Conservation (phyloP, 192 early-diverging fungal genomes). For the Coemansia sp. region DNA sequence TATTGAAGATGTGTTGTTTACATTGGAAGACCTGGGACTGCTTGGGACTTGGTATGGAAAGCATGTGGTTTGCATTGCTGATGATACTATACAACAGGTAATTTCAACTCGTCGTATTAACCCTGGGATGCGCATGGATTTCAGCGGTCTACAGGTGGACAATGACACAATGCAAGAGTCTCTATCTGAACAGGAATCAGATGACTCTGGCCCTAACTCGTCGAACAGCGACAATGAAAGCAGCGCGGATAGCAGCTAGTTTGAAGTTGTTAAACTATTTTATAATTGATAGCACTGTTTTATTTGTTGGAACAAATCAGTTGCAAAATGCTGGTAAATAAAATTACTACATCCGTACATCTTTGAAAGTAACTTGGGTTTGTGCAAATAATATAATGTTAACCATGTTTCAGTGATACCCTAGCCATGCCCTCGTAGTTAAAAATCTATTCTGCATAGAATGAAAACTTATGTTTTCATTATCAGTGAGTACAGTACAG, state of each 20-base stretch:
- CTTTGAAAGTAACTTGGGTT: too few relatives aligned
- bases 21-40: conserved; percentile 62
- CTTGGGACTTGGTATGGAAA: conserved; percentile 60
- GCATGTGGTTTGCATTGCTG: conserved; percentile 44
- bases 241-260: background rate
- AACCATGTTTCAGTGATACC: too few relatives aligned
- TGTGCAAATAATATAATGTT: too few relatives aligned
- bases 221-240: background rate
- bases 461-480: too few relatives aligned
- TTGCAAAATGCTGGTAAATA: background rate
- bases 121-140: conserved; percentile 37
- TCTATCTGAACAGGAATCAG: background rate
- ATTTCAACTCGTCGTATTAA: conserved; percentile 36
- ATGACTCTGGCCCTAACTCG: background rate
- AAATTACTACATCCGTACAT: too few relatives aligned
- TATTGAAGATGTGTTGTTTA: conserved; percentile 69
- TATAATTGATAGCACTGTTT: background rate
- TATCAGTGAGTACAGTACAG: too few relatives aligned
- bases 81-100: conserved; percentile 35
- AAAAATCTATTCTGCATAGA: too few relatives aligned
- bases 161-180: background rate
- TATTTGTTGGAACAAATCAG: background rate
- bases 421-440: too few relatives aligned
- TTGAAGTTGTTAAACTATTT: background rate
- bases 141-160: conserved; percentile 20